Base-by-base conservation (phyloP, 2,329 filamentous ascomycete species). In the Beauveria bassiana region DNA sequence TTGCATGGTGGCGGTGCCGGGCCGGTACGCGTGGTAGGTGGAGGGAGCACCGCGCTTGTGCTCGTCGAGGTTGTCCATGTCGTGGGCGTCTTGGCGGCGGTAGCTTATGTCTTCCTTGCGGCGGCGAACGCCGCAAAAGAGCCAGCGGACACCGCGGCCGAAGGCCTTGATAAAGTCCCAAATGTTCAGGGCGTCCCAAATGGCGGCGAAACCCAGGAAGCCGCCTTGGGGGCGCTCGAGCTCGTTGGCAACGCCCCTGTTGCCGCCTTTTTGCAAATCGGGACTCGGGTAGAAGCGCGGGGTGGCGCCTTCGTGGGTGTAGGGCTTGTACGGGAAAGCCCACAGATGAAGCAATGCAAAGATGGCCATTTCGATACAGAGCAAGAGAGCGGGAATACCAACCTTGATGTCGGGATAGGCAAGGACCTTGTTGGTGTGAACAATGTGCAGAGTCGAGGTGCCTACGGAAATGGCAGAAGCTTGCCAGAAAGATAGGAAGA, bases 401-500 rank as follows among this genome's bases (percentile, higher is more conserved):
- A 95, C 85, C 70, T 90, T 89, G 68, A 96, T 80, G 71, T 96
- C 91, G 1, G 87, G 86, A 47, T 87, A 87, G 38, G 85, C 84
- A 14, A 96, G 74, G 40, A 81, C 80, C 1, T 79, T 72, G 49
- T 81, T 87, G 1, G 88, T 72, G 64, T 86, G 74, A 40, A 82
- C 82, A 55, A 95, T 78, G 18, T 86, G 80, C 5, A 89, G 81
- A 5, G 81, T 80, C 0, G 84, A 84, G 0, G 79, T 81, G 64
- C 74, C 79, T 42, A 83, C 66, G 5, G 78, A 81, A 64, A 83
- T 81, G 65, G 78, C 73, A 5, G 78, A 75, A 3, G 72, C 80
- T 75, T 96, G 91, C 91, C 91, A 96, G 74, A 96, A 96, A 42
- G 88, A 92, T 66, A 96, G 81, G 78, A 96, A 96, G 69, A 96